Evolutionary conservation across 257 asterid genomes (phyloP).

Genomic region (Solanum tarapatanum): DNA sequence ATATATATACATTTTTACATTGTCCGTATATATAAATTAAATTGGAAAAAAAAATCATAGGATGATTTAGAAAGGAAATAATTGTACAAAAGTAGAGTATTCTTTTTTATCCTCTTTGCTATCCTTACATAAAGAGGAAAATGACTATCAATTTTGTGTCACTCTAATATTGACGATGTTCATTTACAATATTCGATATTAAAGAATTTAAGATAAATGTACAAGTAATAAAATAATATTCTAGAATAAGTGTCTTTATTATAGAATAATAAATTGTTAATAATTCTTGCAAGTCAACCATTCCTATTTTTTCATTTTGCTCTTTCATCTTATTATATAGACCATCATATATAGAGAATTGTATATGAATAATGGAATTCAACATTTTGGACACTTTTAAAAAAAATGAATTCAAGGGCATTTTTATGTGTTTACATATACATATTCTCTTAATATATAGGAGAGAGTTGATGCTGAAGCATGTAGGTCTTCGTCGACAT

Average conservation of each 20-base stretch:
- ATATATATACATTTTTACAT: neutral
- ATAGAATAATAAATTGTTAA: no score
- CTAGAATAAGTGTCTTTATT: neutral
- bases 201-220: neutral
- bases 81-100: neutral
- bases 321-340: neutral
- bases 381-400: no score
- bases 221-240: neutral
- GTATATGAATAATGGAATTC: no score
- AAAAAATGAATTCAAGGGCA: no score
- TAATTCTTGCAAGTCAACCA: neutral
- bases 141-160: neutral
- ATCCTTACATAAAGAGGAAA: neutral
- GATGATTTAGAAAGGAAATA: neutral
- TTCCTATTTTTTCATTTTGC: neutral
- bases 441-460: neutral
- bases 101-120: neutral
- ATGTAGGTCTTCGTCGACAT: neutral
- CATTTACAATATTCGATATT: neutral
- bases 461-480: neutral
- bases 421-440: no score
- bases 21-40: neutral
- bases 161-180: neutral
- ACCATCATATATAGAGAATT: neutral
- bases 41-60: neutral